Evolutionary conservation across 257 asterid genomes (phyloP).

Genomic region (Nicotiana paniculata): DNA sequence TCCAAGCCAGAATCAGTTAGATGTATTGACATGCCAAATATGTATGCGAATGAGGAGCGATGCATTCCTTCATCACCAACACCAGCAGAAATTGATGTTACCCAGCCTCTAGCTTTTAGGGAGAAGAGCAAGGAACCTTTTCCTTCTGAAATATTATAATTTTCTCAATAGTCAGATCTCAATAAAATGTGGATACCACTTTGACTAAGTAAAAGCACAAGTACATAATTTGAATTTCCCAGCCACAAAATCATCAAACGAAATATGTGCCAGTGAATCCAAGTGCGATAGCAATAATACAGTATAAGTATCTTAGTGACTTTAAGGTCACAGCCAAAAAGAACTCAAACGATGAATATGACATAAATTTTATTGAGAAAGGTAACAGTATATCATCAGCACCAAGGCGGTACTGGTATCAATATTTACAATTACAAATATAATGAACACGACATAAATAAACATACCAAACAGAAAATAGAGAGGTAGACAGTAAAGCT

Average conservation of each 20-base stretch:
- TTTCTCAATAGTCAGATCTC: background rate
- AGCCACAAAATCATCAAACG: background rate
- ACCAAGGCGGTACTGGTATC: too few species aligned
- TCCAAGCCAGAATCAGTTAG: conserved; percentile 86
- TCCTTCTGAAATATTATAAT: conserved; percentile 66
- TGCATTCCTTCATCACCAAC: conserved; percentile 91
- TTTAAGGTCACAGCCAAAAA: background rate
- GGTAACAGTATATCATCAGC: too few species aligned
- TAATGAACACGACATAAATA: background rate
- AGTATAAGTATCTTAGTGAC: background rate
- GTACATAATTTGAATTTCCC: background rate
- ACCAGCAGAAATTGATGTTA: conserved; percentile 88
- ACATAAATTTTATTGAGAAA: background rate
- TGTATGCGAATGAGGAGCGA: conserved; percentile 73
- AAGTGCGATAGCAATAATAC: background rate
- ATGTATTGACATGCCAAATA: conserved; percentile 88
- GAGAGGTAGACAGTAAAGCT: background rate
- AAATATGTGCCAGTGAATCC: background rate
- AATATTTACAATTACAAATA: too few species aligned
- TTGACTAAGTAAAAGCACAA: background rate
- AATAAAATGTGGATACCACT: background rate
- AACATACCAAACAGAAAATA: conserved; percentile 1
- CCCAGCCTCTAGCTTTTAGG: conserved; percentile 86
- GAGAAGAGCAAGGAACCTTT: conserved; percentile 81
- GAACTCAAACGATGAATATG: background rate